Base-by-base conservation (phyloP, 768 basidiomycete species). In the Mrakia gelida region DNA sequence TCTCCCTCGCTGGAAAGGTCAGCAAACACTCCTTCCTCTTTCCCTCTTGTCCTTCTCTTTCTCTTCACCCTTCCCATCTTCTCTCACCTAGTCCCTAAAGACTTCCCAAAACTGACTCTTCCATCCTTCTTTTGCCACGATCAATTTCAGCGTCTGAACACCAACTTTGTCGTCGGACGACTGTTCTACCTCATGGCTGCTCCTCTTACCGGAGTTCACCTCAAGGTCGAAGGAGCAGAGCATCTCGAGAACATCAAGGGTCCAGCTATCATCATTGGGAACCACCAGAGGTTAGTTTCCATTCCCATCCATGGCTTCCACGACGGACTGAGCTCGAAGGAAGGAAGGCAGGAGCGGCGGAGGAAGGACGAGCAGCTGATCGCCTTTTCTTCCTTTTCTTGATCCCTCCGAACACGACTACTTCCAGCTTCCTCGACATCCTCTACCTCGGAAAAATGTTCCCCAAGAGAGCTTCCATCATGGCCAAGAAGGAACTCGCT, bases 401-500 rank as follows among this genome's bases (percentile, higher is more conserved):
- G 28, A 45, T 34, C 28, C 13, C 45, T 73, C 26, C 49, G 49
- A 52, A 52, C 38, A 38, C 52, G 52, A 26, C 26, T 11, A 7
- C 28, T 28, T 21, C 11, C 49, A 77, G 76, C 78, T 92, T 94
- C 89, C 84, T 97, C 63, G 94, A 97, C 84, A 88, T 99, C 79
- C 84, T 96, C 52, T 89, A 90, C 81, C 85, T 94, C 74, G 94
- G 91, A 77, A 92, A 93, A 81, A 87, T 94, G 80, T 92, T 97
- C 86, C 96, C 94, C 18, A 88, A 88, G 80, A 88, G 89, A 80
- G 88, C 93, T 8, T 89, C 91, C 62, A 95, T 99, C 83, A 93
- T 95, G 90, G 91, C 95, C 28, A 99, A 99, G 88, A 90, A 91
- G 81, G 92, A 93, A 68, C 86, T 98, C 52, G 90, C 91, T 81